phyloP scores from a whole-genome alignment of 352 stramenopile genomes.

The Phytopythium aichiense region DNA sequence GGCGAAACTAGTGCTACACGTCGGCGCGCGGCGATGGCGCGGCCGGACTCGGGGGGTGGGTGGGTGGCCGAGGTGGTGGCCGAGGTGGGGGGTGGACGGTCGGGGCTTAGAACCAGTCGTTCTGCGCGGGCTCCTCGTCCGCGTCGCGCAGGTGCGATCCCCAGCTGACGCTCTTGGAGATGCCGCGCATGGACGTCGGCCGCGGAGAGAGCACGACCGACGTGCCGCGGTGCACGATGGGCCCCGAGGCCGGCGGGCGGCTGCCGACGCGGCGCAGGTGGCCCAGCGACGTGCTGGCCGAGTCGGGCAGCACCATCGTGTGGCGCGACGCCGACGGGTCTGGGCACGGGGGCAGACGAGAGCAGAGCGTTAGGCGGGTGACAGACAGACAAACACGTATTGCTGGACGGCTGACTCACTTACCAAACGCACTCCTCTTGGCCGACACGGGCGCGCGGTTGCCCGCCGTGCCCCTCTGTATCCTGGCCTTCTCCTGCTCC shows the following conservation, averaged over 20 bases:
- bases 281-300: constrained; percentile 30
- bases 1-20: constrained; percentile 31
- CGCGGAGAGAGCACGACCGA: constrained; percentile 55
- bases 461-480: constrained; percentile 24
- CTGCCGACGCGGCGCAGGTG: constrained; percentile 61
- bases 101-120: constrained; percentile 64
- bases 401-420: constrained; percentile 9
- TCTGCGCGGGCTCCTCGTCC: constrained; percentile 64
- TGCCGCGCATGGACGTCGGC: constrained; percentile 30
- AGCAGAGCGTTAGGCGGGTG: neutral
- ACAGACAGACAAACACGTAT: neutral
- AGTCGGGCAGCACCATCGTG: constrained; percentile 42
- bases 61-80: too few relatives aligned
- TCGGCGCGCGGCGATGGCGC: constrained; percentile 25
- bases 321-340: constrained; percentile 28
- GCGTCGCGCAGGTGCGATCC: constrained; percentile 38
- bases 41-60: constrained; percentile 11
- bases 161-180: constrained; percentile 78
- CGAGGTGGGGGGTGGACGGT: too few relatives aligned
- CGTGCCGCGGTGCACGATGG: constrained; percentile 41
- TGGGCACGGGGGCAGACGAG: neutral
- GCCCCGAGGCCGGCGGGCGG: constrained; percentile 30
- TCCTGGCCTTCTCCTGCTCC: constrained; percentile 51
- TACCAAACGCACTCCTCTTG: constrained; percentile 42
- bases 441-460: constrained; percentile 16